Base-by-base conservation (phyloP, 345 rosid species). In the Citrus glauca region DNA sequence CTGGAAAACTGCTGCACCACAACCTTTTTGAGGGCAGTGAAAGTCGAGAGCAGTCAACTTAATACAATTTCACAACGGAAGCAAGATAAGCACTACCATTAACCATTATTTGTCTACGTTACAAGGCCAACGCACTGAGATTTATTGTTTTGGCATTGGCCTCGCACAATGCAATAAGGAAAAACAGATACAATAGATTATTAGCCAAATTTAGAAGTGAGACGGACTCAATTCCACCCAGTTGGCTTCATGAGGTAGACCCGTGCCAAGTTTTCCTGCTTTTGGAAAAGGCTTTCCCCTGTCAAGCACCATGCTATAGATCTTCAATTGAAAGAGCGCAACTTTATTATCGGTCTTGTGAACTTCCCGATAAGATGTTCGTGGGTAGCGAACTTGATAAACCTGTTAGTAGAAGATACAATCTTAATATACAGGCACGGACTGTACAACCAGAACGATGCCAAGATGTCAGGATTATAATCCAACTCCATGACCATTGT, bases 351-450 rank as follows among this genome's bases (percentile, higher is more conserved):
- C 60, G 4, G 45, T 62, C 70, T 56, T 59, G 56, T 24, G 28
- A 38, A 17, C 19, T 69, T 72, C 59, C 66, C 13, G n/a, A n/a
- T 3, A 72, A 24, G 40, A 73, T 24, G 50, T 16, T 53, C 16
- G 1, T 27, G 35, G 27, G 77, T 9, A 28, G 60, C 50, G 20
- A 48, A 65, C 40, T 45, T 2, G 20, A 20, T 28, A 20, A 28
- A 27, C 50, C 32, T 65, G 63, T 48, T 32, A 20, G 33, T 45
- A 63, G 45, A 75, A 16, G 48, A 30, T 6, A 22, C 28, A 59
- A 69, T 67, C 77, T 56, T 27, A 83, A 63, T 66, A 62, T 65
- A 62, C 83, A 66, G 66, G 20, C 28, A 38, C 70, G 67, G 62
- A 72, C 73, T 50, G 45, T 33, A 64, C 72, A 67, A 50, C 42